Evolutionary conservation across 225 moss, liverwort and hornwort species (phyloP), one percentile per base, ranked within the genome.

Genomic region (Bryum argenteum): DNA sequence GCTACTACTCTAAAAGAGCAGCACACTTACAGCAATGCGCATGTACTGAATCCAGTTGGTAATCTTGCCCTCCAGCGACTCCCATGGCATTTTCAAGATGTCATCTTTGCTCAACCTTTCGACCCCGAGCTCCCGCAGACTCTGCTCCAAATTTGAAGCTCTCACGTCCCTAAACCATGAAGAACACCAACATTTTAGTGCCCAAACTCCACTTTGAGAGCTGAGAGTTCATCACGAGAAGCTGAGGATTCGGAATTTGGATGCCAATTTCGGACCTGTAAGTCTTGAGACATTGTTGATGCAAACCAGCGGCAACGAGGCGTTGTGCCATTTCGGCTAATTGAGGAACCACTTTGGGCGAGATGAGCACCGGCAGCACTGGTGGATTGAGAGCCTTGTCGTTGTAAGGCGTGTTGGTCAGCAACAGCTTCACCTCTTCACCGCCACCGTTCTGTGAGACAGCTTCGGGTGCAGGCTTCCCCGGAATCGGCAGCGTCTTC

Each of bases 21-120:
- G 18, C 19, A 4, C 20, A 64, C 96, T 93, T 91, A 93, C 96
- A 42, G 96, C 96, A 48, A 89, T 91, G 61, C 93, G 94, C 96
- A 90, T 97, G 42, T 88, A 90, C 63, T 90, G 90, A 53, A 97
- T 90, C 96, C 96, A 97, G 52, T 90, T 92, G 33, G 87, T 90
- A 42, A 97, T 94, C 79, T 97, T 97, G 63, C 91, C 91, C 80
- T 97, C 93, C 5, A 97, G 89, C 9, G 73, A 82, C 63, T 97
- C 96, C 96, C 93, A 97, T 47, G 83, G 83, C 89, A 92, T 82
- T 70, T 92, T 93, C 50, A 85, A 75, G 2, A 93, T 86, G 69
- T 97, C 94, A 54, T 97, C 93, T 81, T 85, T 94, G 65, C 87
- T 94, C 73, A 97, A 50, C 52, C 85, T 97, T 77, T 97, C 96